Base-by-base conservation (phyloP, 345 rosid species). In the Crucihimalaya himalaica region DNA sequence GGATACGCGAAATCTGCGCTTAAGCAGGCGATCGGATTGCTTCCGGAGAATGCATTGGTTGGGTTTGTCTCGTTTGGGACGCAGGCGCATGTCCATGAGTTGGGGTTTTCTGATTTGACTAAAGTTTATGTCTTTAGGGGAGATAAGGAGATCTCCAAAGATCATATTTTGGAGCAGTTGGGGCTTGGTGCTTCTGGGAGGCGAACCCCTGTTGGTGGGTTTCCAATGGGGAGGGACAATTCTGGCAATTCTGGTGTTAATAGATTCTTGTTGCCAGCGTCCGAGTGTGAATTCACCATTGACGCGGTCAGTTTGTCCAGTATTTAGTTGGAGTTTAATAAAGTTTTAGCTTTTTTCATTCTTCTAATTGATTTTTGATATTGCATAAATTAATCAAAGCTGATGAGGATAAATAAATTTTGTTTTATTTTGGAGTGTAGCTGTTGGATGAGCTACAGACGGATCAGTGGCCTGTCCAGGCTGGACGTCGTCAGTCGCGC, bases 61-160 rank as follows among this genome's bases (percentile, higher is more conserved):
- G 99, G 99, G 19, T 90, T 96, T 11, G 96, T 96, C 5, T 80
- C 98, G 1, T 96, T 84, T 52, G 99, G 99, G 73, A 96, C 97
- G 31, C 99, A 96, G 78, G 92, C 92, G 62, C 99, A 92, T 68
- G 98, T 96, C 13, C 96, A 92, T 39, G 99, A 96, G 75, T 68
- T 96, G 65, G 99, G 98, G 19, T 92, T 90, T 80, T 81, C 90
- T 10, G 99, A 96, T 53, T 67, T 96, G 88, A 84, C 97, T 2
- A 96, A 96, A 82, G 99, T 90, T 15, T 96, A 84, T 78, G 96
- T 96, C 29, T 92, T 96, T 27, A 86, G 97, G 58, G 99, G 99
- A 1, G 87, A 66, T 58, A 92, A 90, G 69, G 99, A 92, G 84
- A 86, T 89, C 48, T 79, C 89, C 0, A 90, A 84, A 68, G 99